Base-by-base conservation (phyloP, 1,284 basidiomycete genomes). In the Anthracocystis walkeri region DNA sequence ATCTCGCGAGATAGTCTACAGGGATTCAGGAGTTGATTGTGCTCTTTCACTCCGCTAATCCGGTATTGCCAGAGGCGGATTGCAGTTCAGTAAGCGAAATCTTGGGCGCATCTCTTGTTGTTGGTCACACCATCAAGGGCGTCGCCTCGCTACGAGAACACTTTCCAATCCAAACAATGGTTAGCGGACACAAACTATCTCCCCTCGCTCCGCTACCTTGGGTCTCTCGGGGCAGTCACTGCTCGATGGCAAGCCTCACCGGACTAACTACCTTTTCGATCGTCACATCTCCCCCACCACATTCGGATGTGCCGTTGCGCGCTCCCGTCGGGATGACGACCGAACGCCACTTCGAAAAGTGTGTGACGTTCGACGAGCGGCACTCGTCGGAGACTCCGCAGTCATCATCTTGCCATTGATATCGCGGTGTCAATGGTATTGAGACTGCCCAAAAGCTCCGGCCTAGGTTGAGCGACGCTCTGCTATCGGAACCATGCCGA, bases 251-350 rank as follows among this genome's bases (percentile, higher is more conserved):
- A 38, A 16, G 16, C 35, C 35, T 38, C 16, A 38, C 31, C 46
- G 27, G 48, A 49, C 5, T 2, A 4, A 49, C 7, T 49, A 20
- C n/a, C 27, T 25, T 49, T 31, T 49, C 18, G 48, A 31, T 31
- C 48, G 29, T 48, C 25, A 41, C 16, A 2, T 20, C 7, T 20
- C 21, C 29, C n/a, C 25, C 20, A 18, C 25, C 14, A 27, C 7
- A 23, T 18, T 67, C 65, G 65, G 65, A 44, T 33, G 23, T 20
- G n/a, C 65, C 65, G 65, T 49, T 14, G 7, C 4, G 8, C 14
- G 25, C 42, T 67, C 58, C 58, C 58, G 58, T 62, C 58, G 65
- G 65, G 31, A 35, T 57, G 42, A 4, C 44, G 48, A 29, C 49
- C 25, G 14, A 38, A 29, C 20, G n/a, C 31, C 12, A 23, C 38